Evolutionary conservation across 176 grass and related monocot species (phyloP), one percentile per base, ranked within the genome.

Genomic region (Thalia dealbata): DNA sequence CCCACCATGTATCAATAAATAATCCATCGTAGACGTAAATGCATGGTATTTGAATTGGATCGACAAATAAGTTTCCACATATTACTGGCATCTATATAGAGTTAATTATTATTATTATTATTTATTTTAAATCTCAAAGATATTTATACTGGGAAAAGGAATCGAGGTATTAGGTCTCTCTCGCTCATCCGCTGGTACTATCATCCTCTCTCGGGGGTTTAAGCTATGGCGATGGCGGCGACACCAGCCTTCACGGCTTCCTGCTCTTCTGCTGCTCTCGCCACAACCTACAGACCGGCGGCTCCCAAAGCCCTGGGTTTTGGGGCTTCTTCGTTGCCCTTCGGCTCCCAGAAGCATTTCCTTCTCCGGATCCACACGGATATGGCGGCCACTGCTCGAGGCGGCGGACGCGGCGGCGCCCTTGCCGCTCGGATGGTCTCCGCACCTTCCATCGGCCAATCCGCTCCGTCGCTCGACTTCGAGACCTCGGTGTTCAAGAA

Each of bases 381-480:
- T 75, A 38, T 38, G 32, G 32, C 32, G 13, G 35, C 35, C 21
- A 25, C 42, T 16, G 38, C 75, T 38, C 44, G 69, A 30, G 61
- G 32, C n/a, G 75, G 14, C 42, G 25, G 67, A 0, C 4, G 55
- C 18, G 55, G 1, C 24, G 10, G 25, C 10, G 60, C 25, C 27
- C 61, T 64, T 52, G 73, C 63, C 1, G 90, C 85, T 73, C 84
- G 75, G 80, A 84, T 86, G 78, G 65, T 84, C 2, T 78, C 87
- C 14, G 76, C 81, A 24, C 80, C 87, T 0, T 81, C 74, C 3
- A 77, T 88, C 41, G 82, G 73, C 16, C 76, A 78, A 10, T 64
- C 87, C 63, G 75, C 85, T 56, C 78, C 78, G 24, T 86, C 80
- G n/a, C 89, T 97, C 14, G 89, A 92, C 78, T 97, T 93, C 76